phyloP scores from a whole-genome alignment of 164 flowering plant species.

The Stephania cephalantha region DNA sequence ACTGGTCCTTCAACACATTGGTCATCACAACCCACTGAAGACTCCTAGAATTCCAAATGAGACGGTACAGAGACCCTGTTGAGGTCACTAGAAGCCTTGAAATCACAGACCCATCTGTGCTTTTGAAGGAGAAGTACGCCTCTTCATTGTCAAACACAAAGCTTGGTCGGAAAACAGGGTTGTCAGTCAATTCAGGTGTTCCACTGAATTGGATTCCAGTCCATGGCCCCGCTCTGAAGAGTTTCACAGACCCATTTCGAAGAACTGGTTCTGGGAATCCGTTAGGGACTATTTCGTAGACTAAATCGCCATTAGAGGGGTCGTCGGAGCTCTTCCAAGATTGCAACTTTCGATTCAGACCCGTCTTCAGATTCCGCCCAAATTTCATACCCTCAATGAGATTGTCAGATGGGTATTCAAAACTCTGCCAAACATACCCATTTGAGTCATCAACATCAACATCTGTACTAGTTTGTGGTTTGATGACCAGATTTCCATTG shows the following conservation, averaged over 20 bases:
- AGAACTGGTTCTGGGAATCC: slow-evolving; percentile 1
- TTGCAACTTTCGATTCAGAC: background rate
- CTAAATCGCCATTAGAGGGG: slow-evolving; percentile 4
- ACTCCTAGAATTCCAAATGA: background rate
- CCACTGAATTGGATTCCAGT: slow-evolving; percentile 1
- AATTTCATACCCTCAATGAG: slow-evolving; percentile 6
- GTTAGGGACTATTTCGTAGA: background rate
- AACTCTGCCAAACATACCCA: slow-evolving; percentile 17
- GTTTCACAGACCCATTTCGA: background rate
- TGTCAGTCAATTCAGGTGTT: background rate
- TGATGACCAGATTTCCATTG: slow-evolving; percentile 7
- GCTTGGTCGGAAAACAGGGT: background rate
- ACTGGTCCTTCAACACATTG: background rate
- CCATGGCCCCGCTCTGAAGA: slow-evolving; percentile 8
- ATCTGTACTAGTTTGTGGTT: background rate
- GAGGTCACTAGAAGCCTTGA: background rate
- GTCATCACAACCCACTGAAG: background rate
- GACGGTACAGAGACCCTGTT: slow-evolving; percentile 3
- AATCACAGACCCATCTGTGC: background rate
- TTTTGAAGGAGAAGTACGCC: slow-evolving; percentile 7
- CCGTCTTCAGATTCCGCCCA: slow-evolving; percentile 2
- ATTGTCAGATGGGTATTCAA: slow-evolving; percentile 24
- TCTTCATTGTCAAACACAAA: slow-evolving; percentile 9
- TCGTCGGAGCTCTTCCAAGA: slow-evolving; percentile 10
- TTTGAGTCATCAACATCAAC: background rate